These are phyloP conservation scores for Tuber indicum DNA, from an alignment of 495 filamentous ascomycete genomes.

Conservation along the genomic window DNA sequence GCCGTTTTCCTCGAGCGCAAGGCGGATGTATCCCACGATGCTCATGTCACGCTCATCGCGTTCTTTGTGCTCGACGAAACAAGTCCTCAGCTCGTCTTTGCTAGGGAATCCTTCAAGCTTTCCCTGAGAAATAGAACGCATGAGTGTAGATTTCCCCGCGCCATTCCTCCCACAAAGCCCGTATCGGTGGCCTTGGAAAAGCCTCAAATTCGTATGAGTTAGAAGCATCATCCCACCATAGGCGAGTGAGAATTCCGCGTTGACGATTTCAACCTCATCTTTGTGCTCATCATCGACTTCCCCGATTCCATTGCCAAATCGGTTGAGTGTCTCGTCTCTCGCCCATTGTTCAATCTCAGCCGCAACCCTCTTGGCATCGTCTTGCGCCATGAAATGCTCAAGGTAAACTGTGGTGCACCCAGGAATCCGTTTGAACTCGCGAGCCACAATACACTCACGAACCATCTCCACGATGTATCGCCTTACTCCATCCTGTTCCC, in stretches of 20 bases:
- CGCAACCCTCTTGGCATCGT: conserved; percentile 49
- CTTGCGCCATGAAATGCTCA: conserved; percentile 61
- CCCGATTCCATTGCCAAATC: conserved; percentile 32
- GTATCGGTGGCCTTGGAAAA: conserved; percentile 94
- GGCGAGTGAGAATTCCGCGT: conserved; percentile 93
- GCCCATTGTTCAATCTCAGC: conserved; percentile 35
- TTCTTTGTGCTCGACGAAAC: conserved; percentile 93
- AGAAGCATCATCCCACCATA: conserved; percentile 98
- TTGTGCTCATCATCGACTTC: conserved; percentile 36
- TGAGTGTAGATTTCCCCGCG: conserved; percentile 95
- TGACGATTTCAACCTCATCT: conserved; percentile 83
- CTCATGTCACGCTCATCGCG: conserved; percentile 92
- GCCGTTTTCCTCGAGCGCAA: conserved; percentile 43
- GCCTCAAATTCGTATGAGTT: conserved; percentile 87
- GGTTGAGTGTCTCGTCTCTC: conserved; percentile 32
- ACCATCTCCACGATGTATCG: conserved; percentile 79
- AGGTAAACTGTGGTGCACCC: conserved; percentile 66
- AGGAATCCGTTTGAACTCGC: conserved; percentile 65
- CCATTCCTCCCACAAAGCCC: conserved; percentile 95
- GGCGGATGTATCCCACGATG: conserved; percentile 82
- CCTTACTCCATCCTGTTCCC: conserved; percentile 55
- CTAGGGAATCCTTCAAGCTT: conserved; percentile 96
- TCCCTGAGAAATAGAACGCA: conserved; percentile 89
- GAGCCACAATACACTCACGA: conserved; percentile 79
- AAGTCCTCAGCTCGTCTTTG: conserved; percentile 82